A percentile compares a stretch with the other conserved stretches of the same genome.
Evolutionary conservation across 2,329 filamentous ascomycete species (phyloP).

Genomic region (Aspergillus pseudoterreus): DNA sequence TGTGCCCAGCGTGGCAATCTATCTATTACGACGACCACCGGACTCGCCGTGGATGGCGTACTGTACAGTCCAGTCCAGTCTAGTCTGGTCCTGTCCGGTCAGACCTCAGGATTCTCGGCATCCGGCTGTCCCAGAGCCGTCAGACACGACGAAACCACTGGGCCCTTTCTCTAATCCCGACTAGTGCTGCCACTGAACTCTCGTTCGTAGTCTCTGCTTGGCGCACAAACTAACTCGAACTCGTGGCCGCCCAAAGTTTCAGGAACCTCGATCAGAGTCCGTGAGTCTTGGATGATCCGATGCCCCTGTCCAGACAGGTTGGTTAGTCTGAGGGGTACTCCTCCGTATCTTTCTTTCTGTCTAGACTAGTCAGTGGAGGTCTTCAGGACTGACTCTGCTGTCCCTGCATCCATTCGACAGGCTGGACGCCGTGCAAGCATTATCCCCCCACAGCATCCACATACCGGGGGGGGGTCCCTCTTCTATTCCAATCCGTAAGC

Average conservation of each 20-base stretch:
- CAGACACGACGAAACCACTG: background rate
- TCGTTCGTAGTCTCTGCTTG: conserved; percentile 1
- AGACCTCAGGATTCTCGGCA: background rate
- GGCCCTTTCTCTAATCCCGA: background rate
- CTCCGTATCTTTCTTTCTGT: too few species aligned
- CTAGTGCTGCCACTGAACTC: background rate
- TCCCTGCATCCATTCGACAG: background rate
- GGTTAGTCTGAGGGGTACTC: background rate
- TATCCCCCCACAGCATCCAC: conserved; percentile 7
- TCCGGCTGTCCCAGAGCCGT: background rate
- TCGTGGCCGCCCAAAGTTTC: conserved; percentile 8
- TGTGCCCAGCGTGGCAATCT: too few species aligned
- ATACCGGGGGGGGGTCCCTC: conserved; percentile 2
- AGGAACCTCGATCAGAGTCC: conserved; percentile 1
- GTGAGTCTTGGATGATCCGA: background rate
- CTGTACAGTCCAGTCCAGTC: background rate
- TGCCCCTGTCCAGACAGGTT: too few species aligned
- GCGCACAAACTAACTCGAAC: background rate
- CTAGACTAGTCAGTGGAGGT: too few species aligned
- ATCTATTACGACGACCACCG: too few species aligned
- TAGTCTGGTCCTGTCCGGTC: background rate
- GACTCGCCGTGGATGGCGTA: too few species aligned
- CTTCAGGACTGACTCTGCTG: too few species aligned
- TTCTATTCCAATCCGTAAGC: conserved; percentile 2
- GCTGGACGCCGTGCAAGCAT: conserved; percentile 5